Conservation (phyloP, 1,284 basidiomycete species). For the Fomes fomentarius region DNA sequence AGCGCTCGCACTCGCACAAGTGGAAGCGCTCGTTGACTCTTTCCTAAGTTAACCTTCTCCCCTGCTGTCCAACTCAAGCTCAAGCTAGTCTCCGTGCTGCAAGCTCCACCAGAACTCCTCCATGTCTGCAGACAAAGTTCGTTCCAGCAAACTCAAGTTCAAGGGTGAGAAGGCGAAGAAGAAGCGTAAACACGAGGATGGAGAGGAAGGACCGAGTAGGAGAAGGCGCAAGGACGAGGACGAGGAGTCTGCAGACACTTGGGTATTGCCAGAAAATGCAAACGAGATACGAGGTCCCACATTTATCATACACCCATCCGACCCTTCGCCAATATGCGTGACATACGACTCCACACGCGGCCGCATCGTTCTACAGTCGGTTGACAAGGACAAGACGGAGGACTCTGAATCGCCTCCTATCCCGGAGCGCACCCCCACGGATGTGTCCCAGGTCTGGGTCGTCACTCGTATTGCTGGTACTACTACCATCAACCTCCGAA, state of each 20-base stretch:
- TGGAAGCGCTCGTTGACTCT: conserved; percentile 13
- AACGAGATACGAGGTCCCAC: conserved; percentile 82
- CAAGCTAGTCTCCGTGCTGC: too few relatives aligned
- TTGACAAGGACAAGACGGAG: conserved; percentile 64
- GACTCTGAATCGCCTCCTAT: conserved; percentile 41
- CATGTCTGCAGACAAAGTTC: conserved; percentile 57
- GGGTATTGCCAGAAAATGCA: conserved; percentile 75
- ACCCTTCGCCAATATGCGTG: conserved; percentile 72
- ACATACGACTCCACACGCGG: conserved; percentile 80
- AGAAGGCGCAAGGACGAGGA: conserved; percentile 54
- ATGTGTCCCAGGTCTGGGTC: conserved; percentile 89
- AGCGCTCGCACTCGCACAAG: neutral
- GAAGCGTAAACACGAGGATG: conserved; percentile 73
- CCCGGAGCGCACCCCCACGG: conserved; percentile 69
- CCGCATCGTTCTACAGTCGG: conserved; percentile 61
- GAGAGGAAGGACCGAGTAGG: conserved; percentile 48
- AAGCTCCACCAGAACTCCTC: too few relatives aligned
- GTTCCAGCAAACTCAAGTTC: conserved; percentile 78
- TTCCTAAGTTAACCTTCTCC: too few relatives aligned
- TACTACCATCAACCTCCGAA: conserved; percentile 79
- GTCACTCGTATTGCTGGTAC: conserved; percentile 80
- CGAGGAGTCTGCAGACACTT: conserved; percentile 69
- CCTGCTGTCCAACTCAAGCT: too few relatives aligned
- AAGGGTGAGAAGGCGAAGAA: conserved; percentile 86
- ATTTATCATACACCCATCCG: conserved; percentile 79